phyloP scores from a whole-genome alignment of 2,329 filamentous ascomycete genomes.

The Knufia fluminis region DNA sequence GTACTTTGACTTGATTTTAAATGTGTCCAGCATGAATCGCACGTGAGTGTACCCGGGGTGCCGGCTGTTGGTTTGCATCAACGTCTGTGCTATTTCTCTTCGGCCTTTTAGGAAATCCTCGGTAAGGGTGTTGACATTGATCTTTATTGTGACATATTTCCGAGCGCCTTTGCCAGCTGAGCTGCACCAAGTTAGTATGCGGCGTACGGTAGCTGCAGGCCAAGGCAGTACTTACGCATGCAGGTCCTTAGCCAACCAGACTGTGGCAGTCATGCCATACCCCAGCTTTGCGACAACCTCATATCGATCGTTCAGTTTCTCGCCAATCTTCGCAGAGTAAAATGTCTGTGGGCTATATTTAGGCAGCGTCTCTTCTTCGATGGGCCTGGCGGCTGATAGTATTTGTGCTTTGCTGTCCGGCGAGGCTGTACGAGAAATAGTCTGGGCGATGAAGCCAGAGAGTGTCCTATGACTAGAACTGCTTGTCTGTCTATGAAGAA shows the following conservation, averaged over 20 bases:
- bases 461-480: constrained; percentile 4
- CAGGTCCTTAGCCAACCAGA: constrained; percentile 36
- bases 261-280: constrained; percentile 34
- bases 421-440: constrained; percentile 9
- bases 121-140: constrained; percentile 26
- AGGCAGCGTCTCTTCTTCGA: constrained; percentile 35
- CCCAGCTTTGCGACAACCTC: constrained; percentile 35
- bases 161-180: constrained; percentile 13
- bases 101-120: constrained; percentile 20
- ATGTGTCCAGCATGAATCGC: constrained; percentile 29
- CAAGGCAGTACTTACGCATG: constrained; percentile 17
- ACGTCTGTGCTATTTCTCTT: constrained; percentile 27
- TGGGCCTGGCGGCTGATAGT: constrained; percentile 19
- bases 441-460: background rate
- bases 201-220: background rate
- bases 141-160: constrained; percentile 30
- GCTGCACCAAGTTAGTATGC: constrained; percentile 7
- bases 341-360: constrained; percentile 30
- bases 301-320: constrained; percentile 31
- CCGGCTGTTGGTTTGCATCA: constrained; percentile 26
- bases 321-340: constrained; percentile 32
- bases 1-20: constrained; percentile 25
- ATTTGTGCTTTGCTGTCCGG: constrained; percentile 18
- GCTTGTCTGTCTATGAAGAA: constrained; percentile 5
- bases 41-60: constrained; percentile 29